Evolutionary conservation across 257 asterid genomes (phyloP), one percentile per base, ranked within the genome.

Genomic region (Gynochthodes officinalis): DNA sequence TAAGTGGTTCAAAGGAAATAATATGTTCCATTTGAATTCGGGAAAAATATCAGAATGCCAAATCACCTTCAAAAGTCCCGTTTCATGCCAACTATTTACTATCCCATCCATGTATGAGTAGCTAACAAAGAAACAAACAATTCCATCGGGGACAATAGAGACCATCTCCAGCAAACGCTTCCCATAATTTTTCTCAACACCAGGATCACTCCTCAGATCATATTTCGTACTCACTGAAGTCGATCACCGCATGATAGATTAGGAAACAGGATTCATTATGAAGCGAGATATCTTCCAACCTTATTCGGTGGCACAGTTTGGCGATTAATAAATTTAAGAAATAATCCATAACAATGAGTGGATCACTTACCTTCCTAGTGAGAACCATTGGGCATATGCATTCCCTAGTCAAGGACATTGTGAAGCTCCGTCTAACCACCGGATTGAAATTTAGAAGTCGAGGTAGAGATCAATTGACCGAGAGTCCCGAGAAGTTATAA

Each of bases 361-460:
- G 32, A 53, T 57, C 66, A 77, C 69, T 78, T 74, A 88, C 97
- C 99, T 91, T 83, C 99, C 99, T 61, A 5, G 97, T 82, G 76
- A 95, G 96, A 78, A 95, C 96, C 99, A 95, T 95, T 0, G 99
- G 99, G 82, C 98, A 95, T 82, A 95, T 95, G 84, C 99, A 95
- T 83, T 95, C 97, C 86, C 99, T 88, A 16, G 99, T 95, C 81
- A 95, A 80, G 73, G 99, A 95, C 97, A 95, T 92, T 69, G 93
- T 90, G 77, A 91, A 90, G 85, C 98, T 95, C 78, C 96, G 90
- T 76, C 97, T 92, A 42, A 92, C 89, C 73, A 92, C 97, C 0
- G 99, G 98, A 83, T 92, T 87, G 84, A 95, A 95, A 84, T 85
- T 86, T 72, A 95, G 95, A 71, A 95, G 98, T 67, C 97, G 96